Base-by-base conservation (phyloP, 2,329 filamentous ascomycete species). In the Xylariales sp. region DNA sequence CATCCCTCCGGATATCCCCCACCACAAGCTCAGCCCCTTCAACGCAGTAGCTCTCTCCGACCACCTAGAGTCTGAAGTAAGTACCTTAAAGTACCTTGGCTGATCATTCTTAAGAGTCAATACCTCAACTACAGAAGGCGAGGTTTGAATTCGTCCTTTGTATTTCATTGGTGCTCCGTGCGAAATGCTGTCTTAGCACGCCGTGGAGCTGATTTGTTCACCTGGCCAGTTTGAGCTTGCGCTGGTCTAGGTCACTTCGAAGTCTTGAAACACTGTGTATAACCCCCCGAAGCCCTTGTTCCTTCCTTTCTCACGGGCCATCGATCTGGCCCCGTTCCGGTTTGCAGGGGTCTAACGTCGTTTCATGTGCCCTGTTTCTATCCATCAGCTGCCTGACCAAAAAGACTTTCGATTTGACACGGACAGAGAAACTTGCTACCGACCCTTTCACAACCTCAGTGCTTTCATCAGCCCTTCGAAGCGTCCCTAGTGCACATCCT, bases 211-310 rank as follows among this genome's bases (percentile, higher is more conserved):
- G n/a, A n/a, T n/a, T n/a, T n/a, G n/a, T n/a, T n/a, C n/a, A n/a
- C n/a, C n/a, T n/a, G n/a, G n/a, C n/a, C n/a, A n/a, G n/a, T n/a
- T n/a, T n/a, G n/a, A n/a, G n/a, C n/a, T n/a, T n/a, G n/a, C n/a
- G n/a, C n/a, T n/a, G n/a, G n/a, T n/a, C n/a, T n/a, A n/a, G n/a
- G n/a, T n/a, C n/a, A n/a, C n/a, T n/a, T n/a, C n/a, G 51, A 55
- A 57, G 58, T 60, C 58, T 52, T 62, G 57, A 66, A 66, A 65
- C 60, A 55, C 51, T 42, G 48, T 44, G 5, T 28, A 32, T 40
- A 31, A 46, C 15, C 39, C n/a, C 12, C 18, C 14, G 25, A 20
- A 28, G 20, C 11, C 32, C 39, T 18, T 28, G 20, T 15, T 29
- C 39, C 18, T 29, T 21, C 14, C 32, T n/a, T 36, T 18, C 47